phyloP scores from a whole-genome alignment of 768 basidiomycete genomes.

The Collybia sordida region DNA sequence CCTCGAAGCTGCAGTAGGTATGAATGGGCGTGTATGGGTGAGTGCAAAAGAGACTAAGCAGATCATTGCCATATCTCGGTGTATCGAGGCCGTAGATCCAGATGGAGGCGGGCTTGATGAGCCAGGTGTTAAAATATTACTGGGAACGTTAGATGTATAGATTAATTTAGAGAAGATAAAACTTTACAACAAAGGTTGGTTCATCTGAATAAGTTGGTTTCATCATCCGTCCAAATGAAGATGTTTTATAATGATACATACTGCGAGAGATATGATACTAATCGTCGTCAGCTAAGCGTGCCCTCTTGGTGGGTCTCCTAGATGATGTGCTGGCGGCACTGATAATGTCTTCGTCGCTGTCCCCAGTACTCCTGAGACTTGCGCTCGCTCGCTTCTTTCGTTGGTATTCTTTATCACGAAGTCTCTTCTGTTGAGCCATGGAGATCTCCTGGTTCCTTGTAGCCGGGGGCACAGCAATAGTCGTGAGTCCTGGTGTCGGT shows the following conservation, averaged over 20 bases:
- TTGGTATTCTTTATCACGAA: constrained; percentile 81
- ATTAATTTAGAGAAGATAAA: constrained; percentile 7
- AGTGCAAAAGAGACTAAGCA: constrained; percentile 70
- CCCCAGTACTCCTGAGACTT: constrained; percentile 62
- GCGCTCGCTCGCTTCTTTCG: constrained; percentile 70
- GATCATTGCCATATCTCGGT: constrained; percentile 72
- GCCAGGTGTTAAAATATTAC: constrained; percentile 47
- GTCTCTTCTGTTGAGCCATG: constrained; percentile 72
- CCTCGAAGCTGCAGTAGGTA: constrained; percentile 84
- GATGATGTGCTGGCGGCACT: constrained; percentile 44
- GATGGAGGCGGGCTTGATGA: constrained; percentile 67
- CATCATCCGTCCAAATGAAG: not conserved
- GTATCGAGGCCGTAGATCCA: constrained; percentile 81
- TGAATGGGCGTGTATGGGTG: constrained; percentile 93
- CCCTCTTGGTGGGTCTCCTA: constrained; percentile 67
- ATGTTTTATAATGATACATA: constrained; percentile 1
- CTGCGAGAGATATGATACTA: constrained; percentile 22
- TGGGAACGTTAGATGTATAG: constrained; percentile 45
- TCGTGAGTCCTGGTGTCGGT: constrained; percentile 71
- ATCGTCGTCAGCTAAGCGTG: constrained; percentile 67
- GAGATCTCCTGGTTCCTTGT: constrained; percentile 65
- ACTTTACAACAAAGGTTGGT: constrained; percentile 11
- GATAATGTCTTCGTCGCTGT: constrained; percentile 73
- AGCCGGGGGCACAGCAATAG: constrained; percentile 76
- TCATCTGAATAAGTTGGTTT: not conserved